Evolutionary conservation across 129 eudicot genomes (phyloP).

Genomic region (Flaveria sonorensis): DNA sequence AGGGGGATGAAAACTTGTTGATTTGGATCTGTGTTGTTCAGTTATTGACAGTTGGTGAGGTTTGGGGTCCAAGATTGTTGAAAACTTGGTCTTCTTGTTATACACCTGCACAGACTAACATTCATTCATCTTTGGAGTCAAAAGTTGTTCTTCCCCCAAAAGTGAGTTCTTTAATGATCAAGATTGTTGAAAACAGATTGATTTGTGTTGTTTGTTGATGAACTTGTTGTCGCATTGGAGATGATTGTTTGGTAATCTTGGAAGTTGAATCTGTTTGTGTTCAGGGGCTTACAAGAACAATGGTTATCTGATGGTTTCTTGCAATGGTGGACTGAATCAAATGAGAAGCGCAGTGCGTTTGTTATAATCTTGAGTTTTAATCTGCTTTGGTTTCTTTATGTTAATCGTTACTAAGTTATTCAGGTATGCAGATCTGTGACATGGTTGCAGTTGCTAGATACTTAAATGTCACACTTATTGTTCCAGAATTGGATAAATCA

Average conservation of each 20-base stretch:
- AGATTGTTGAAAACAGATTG: background rate
- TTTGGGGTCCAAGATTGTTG: constrained; percentile 64
- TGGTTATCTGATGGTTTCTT: constrained; percentile 64
- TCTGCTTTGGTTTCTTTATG: background rate
- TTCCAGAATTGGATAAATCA: constrained; percentile 63
- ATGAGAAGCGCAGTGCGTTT: constrained; percentile 7
- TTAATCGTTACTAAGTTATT: background rate
- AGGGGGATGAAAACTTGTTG: constrained; percentile 54
- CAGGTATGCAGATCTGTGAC: constrained; percentile 51
- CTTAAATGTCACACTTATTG: constrained; percentile 28
- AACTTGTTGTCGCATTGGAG: constrained; percentile 10
- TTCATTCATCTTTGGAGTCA: constrained; percentile 25
- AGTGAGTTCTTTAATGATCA: constrained; percentile 44
- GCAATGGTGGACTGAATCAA: constrained; percentile 15
- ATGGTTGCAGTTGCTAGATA: constrained; percentile 62
- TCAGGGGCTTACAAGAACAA: constrained; percentile 64
- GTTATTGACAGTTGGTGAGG: constrained; percentile 54
- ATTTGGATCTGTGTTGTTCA: constrained; percentile 61
- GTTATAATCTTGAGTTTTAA: background rate
- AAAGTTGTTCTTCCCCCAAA: constrained; percentile 55
- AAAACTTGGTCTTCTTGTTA: constrained; percentile 65
- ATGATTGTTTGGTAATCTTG: background rate
- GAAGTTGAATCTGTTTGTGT: background rate
- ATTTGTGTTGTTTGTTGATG: background rate
- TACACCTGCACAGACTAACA: constrained; percentile 18